Evolutionary conservation across 768 basidiomycete species (phyloP).

Genomic region (Pisolithus orientalis): DNA sequence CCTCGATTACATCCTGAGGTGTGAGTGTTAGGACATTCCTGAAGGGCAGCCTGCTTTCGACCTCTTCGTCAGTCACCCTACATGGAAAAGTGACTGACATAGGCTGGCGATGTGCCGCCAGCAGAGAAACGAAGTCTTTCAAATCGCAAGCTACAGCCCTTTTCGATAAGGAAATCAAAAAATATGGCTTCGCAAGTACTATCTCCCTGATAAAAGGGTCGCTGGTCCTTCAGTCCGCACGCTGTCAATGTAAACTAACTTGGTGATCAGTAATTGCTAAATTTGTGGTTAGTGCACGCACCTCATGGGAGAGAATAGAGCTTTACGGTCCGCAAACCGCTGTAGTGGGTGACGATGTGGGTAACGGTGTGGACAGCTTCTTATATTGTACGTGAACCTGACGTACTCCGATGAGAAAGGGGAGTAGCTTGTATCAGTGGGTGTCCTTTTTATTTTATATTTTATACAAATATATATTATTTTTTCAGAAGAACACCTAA

Average conservation of each 20-base stretch:
- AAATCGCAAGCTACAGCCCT: too few relatives aligned
- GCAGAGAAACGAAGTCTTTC: too few relatives aligned
- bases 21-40: too few relatives aligned
- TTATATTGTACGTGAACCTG: conserved; percentile 23
- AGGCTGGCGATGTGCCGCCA: too few relatives aligned
- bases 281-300: conserved; percentile 8
- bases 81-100: too few relatives aligned
- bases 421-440: neutral
- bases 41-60: too few relatives aligned
- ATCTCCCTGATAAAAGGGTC: too few relatives aligned
- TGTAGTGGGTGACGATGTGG: conserved; percentile 1
- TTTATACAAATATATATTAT: neutral
- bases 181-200: conserved; percentile 5
- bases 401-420: conserved; percentile 11
- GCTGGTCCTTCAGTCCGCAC: too few relatives aligned
- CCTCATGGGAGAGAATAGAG: conserved; percentile 21
- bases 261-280: conserved; percentile 6
- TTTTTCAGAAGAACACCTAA: conserved; percentile 3
- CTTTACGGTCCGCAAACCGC: conserved; percentile 6
- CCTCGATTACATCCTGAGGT: too few relatives aligned
- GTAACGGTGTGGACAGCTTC: conserved; percentile 8
- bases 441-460: neutral
- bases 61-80: too few relatives aligned
- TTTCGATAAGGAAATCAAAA: too few relatives aligned
- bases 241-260: conserved; percentile 11